Evolutionary conservation across 2,329 filamentous ascomycete species (phyloP), one percentile per base, ranked within the genome.

Genomic region (Ophiobolus disseminans): DNA sequence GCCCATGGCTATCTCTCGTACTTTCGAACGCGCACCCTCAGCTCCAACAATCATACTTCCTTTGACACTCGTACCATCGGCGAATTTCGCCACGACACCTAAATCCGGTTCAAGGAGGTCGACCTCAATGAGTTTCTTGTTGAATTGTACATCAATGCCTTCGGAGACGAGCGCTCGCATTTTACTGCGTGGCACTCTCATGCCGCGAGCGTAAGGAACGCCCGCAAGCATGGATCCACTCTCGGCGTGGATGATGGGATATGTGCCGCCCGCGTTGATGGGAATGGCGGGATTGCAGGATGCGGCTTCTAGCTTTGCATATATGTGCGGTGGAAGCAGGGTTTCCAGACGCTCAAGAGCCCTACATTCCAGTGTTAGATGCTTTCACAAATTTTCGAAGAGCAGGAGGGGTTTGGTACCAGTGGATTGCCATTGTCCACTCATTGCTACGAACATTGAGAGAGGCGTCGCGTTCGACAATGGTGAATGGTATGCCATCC

Each of bases 401-500:
- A n/a, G n/a, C n/a, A n/a, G n/a, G n/a, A n/a, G n/a, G n/a, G n/a
- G n/a, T n/a, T n/a, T n/a, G n/a, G n/a, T n/a, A 62, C 68, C 67
- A 71, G 38, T 71, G 68, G 17, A 70, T 54, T 14, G 63, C 66
- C 65, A 71, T 71, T 35, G 63, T 69, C 68, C 68, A 71, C 57
- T 71, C 67, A 25, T 63, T 55, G 9, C 57, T 48, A 36, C 65
- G 61, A 23, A 55, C 57, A 31, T 39, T 58, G 39, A 31, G 52
- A 28, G 36, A 68, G 20, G 17, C 26, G 36, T 47, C 58, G 16
- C 42, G 59, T 40, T 70, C 67, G 19, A 60, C 62, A 30, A 69
- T 51, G 11, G 58, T 46, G 40, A 46, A 65, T 6, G 19, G 16
- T 17, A 43, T 43, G 19, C 73, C 4, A 13, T 34, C 31, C n/a